These are phyloP conservation scores for Chalaropsis thielavioides DNA, from an alignment of 2,329 filamentous ascomycete species.

Conservation along the genomic window DNA sequence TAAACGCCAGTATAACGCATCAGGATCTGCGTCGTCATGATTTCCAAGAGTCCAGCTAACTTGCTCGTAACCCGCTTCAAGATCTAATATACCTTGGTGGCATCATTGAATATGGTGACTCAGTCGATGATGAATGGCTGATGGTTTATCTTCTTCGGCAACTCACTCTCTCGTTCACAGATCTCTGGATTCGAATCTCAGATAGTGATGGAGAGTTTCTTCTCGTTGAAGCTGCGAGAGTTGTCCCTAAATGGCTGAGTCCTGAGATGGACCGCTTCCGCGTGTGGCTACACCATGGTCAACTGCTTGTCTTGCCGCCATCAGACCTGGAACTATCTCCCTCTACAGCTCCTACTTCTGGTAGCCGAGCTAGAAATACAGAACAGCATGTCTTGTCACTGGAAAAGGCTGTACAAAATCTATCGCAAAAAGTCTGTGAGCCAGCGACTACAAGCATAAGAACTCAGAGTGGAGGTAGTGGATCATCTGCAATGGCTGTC, in stretches of 20 bases:
- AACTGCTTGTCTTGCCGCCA: slow-evolving; percentile 58
- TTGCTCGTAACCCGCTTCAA: slow-evolving; percentile 19
- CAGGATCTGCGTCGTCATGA: not conserved
- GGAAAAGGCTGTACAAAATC: not conserved
- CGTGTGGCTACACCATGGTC: slow-evolving; percentile 73
- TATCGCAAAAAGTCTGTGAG: not conserved
- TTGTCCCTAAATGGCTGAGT: slow-evolving; percentile 76
- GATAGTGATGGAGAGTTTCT: slow-evolving; percentile 94
- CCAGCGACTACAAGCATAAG: not conserved
- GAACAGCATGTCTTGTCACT: not conserved
- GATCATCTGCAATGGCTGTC: not conserved
- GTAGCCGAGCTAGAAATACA: not conserved
- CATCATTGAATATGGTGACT: slow-evolving; percentile 77
- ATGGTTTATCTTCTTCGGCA: slow-evolving; percentile 80
- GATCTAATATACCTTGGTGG: slow-evolving; percentile 55
- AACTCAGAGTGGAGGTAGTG: not conserved
- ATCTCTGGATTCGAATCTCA: slow-evolving; percentile 67
- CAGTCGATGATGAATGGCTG: slow-evolving; percentile 94
- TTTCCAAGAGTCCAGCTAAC: not conserved
- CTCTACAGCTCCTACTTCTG: not conserved
- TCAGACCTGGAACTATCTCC: slow-evolving; percentile 36
- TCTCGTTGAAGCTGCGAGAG: slow-evolving; percentile 81
- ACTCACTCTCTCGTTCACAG: slow-evolving; percentile 55
- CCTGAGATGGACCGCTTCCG: slow-evolving; percentile 79
- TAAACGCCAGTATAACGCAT: not conserved